Conservation (phyloP, 495 filamentous ascomycete genomes). For the Annulohypoxylon maeteangense region DNA sequence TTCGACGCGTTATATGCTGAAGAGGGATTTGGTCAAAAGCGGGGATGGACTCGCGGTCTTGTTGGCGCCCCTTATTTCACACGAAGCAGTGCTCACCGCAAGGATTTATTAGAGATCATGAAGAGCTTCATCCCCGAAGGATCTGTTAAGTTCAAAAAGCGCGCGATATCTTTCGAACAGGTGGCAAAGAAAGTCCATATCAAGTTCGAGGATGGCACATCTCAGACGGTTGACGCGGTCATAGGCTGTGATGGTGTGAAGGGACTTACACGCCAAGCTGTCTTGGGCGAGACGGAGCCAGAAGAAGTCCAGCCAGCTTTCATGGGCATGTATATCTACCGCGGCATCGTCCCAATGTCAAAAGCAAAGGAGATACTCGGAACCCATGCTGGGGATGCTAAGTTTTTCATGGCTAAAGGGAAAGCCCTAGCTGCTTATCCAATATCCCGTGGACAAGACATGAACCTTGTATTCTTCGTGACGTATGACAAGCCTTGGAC, state of each 20-base stretch:
- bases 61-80: slow-evolving; percentile 44
- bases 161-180: slow-evolving; percentile 37
- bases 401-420: slow-evolving; percentile 63
- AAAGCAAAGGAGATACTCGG: slow-evolving; percentile 57
- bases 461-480: slow-evolving; percentile 42
- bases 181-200: slow-evolving; percentile 36
- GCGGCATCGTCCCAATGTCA: slow-evolving; percentile 68
- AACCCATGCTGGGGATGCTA: slow-evolving; percentile 62
- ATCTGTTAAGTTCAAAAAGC: slow-evolving; percentile 44
- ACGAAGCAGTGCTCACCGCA: slow-evolving; percentile 41
- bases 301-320: slow-evolving; percentile 45
- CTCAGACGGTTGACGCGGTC: slow-evolving; percentile 52
- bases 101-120: slow-evolving; percentile 43
- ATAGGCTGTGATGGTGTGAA: slow-evolving; percentile 71
- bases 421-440: slow-evolving; percentile 67
- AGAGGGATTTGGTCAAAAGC: slow-evolving; percentile 37
- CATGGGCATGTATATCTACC: slow-evolving; percentile 56
- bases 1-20: slow-evolving; percentile 42
- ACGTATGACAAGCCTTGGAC: slow-evolving; percentile 21
- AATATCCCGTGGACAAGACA: slow-evolving; percentile 62
- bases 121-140: slow-evolving; percentile 47
- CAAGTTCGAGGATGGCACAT: slow-evolving; percentile 44
- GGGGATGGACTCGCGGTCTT: slow-evolving; percentile 41
- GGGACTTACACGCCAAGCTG: slow-evolving; percentile 53
- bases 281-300: slow-evolving; percentile 55